These are phyloP conservation scores for Pythium biforme DNA, from an alignment of 352 stramenopile species.

Conservation along the genomic window DNA sequence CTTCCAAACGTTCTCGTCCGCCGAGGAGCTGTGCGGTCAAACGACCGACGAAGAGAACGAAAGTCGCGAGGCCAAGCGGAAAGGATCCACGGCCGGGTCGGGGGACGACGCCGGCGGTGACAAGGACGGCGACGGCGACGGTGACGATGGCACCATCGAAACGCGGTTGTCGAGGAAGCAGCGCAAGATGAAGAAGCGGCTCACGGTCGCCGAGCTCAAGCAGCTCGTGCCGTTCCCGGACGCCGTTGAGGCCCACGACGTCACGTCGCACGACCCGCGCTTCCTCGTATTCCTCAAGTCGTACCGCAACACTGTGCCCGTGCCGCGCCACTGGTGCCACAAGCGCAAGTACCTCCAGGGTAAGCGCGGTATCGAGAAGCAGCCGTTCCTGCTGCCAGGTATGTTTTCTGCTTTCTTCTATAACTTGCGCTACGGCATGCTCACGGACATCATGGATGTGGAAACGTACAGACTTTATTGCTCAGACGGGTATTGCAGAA, in stretches of 20 bases:
- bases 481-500: conserved; percentile 92
- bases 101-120: conserved; percentile 17
- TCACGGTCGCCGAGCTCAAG: conserved; percentile 97
- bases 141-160: conserved; percentile 38
- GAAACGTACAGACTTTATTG: conserved; percentile 90
- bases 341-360: conserved; percentile 99
- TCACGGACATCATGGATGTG: not conserved
- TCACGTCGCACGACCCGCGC: conserved; percentile 93
- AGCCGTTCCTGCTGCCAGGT: conserved; percentile 90
- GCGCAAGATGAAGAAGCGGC: conserved; percentile 91
- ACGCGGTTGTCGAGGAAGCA: conserved; percentile 89
- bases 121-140: conserved; percentile 21
- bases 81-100: conserved; percentile 12
- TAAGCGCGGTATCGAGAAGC: conserved; percentile 95
- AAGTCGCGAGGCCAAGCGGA: conserved; percentile 7
- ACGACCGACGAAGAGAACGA: conserved; percentile 45
- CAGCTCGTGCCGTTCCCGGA: conserved; percentile 91
- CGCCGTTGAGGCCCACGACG: conserved; percentile 96
- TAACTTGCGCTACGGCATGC: not conserved
- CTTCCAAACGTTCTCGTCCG: conserved; percentile 81
- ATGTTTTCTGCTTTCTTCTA: not conserved
- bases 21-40: conserved; percentile 74
- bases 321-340: conserved; percentile 97
- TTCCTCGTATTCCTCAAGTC: conserved; percentile 97
- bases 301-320: conserved; percentile 94